Evolutionary conservation across 208 protist species (phyloP).

Genomic region (Acanthamoeba lenticulata): DNA sequence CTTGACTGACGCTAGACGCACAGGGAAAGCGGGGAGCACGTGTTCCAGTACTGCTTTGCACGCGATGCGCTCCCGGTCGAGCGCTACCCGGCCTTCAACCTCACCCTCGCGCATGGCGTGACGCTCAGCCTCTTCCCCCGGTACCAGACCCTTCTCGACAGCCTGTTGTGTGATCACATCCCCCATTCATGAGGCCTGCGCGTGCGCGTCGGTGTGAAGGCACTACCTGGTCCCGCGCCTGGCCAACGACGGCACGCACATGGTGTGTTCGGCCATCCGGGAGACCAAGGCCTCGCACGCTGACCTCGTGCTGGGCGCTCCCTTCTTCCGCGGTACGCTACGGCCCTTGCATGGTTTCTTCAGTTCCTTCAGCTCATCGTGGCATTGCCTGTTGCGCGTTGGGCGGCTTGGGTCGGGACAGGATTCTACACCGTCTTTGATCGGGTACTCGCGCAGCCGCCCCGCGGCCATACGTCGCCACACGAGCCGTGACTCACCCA

Average conservation of each 20-base stretch:
- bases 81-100: not conserved
- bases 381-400: not conserved
- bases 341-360: not conserved
- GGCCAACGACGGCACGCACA: not conserved
- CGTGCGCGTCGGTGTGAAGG: not conserved
- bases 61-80: not conserved
- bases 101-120: not conserved
- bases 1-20: not conserved
- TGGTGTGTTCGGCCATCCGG: not conserved
- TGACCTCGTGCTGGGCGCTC: not conserved
- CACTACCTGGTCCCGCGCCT: not conserved
- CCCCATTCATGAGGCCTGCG: too few species aligned
- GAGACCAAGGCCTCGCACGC: not conserved
- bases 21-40: not conserved
- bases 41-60: not conserved
- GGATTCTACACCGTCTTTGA: not conserved
- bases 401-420: not conserved
- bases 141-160: not conserved
- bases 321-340: not conserved
- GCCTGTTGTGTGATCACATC: not conserved
- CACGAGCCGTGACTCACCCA: too few species aligned
- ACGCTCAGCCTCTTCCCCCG: not conserved
- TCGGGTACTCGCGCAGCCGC: not conserved
- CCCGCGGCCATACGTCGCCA: too few species aligned
- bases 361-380: not conserved